Evolutionary conservation across 2,329 filamentous ascomycete genomes (phyloP).

Genomic region (Alternaria ventricosa): DNA sequence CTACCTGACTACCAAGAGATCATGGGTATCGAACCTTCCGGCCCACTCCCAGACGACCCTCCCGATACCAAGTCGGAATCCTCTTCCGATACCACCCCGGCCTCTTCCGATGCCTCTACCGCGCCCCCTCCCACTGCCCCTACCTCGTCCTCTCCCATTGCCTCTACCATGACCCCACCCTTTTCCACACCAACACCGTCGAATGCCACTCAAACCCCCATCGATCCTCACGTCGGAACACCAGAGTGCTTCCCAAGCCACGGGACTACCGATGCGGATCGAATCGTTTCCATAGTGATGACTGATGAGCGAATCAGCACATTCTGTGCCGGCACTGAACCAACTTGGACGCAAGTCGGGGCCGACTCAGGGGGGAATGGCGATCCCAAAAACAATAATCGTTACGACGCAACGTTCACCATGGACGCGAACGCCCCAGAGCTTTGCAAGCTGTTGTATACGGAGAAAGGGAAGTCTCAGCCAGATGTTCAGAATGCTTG

Average conservation of each 20-base stretch:
- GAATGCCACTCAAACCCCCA: not conserved
- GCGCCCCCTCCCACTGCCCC: not conserved
- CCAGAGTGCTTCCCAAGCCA: not conserved
- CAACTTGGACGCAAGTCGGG: not conserved
- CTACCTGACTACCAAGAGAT: not conserved
- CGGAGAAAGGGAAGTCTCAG: not conserved
- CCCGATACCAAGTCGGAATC: not conserved
- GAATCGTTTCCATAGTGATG: not conserved
- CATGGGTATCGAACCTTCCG: not conserved
- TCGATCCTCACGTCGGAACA: not conserved
- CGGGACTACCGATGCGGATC: not conserved
- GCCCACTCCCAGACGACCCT: not conserved
- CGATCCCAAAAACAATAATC: not conserved
- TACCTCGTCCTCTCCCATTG: not conserved
- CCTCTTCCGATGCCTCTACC: not conserved
- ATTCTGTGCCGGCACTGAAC: not conserved
- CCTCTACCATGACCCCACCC: no score
- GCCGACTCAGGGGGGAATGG: not conserved
- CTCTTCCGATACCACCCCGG: not conserved
- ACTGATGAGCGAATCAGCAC: not conserved
- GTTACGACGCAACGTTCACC: not conserved
- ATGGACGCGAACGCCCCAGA: not conserved
- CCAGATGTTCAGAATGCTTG: not conserved
- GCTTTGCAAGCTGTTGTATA: not conserved
- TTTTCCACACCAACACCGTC: not conserved